A percentile compares a stretch with the other conserved stretches of the same genome.
Conservation (phyloP, 208 protist genomes). For the Acanthamoeba sp. region DNA sequence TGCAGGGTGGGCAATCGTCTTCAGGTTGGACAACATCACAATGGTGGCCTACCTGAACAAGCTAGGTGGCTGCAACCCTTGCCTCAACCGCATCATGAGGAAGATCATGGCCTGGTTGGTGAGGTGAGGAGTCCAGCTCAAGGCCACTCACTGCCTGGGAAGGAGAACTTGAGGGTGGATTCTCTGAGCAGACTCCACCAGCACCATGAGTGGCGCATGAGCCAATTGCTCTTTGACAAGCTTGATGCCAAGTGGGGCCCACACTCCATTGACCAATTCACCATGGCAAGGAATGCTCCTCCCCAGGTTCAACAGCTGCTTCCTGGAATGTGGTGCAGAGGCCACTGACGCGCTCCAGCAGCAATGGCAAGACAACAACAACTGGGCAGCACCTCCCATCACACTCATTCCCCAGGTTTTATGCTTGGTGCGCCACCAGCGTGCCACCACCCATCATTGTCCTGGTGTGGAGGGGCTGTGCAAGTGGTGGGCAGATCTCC, state of each 20-base stretch:
- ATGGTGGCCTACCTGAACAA: conserved; percentile 23
- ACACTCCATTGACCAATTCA: neutral
- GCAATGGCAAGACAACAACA: neutral
- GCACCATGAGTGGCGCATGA: neutral
- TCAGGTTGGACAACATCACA: neutral
- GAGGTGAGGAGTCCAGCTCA: neutral
- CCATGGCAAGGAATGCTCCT: neutral
- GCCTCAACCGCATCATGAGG: neutral
- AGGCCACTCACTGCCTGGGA: neutral
- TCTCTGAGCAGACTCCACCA: neutral
- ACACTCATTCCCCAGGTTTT: neutral
- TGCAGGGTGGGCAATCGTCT: neutral
- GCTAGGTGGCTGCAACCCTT: neutral
- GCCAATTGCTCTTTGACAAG: neutral
- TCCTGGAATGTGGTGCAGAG: neutral
- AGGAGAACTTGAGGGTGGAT: neutral
- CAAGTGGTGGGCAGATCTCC: neutral
- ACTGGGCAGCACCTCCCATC: conserved; percentile 34
- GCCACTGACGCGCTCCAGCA: neutral
- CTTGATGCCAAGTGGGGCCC: neutral
- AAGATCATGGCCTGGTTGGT: neutral
- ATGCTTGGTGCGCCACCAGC: neutral
- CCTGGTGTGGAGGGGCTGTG: neutral
- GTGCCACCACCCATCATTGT: neutral
- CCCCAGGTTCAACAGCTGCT: neutral